Percentiles rank a stretch among this genome's conserved stretches.
Evolutionary conservation across 352 stramenopile species (phyloP).

Genomic region (Phytophthora ramorum): DNA sequence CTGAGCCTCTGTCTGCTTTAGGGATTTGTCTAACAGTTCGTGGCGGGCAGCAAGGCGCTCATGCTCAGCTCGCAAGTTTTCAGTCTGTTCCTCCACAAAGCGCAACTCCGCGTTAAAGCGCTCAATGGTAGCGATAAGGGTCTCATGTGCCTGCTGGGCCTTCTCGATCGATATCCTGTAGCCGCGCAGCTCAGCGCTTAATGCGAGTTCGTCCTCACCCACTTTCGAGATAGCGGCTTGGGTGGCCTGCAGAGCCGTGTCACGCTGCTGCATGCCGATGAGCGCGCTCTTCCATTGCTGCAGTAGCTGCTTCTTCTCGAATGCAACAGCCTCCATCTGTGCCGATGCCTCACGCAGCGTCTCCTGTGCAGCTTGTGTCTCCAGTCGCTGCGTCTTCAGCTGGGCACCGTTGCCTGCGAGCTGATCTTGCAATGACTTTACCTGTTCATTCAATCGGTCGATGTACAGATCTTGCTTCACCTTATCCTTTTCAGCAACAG

Average conservation of each 20-base stretch:
- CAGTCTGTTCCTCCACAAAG: constrained; percentile 78
- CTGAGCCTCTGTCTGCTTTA: constrained; percentile 89
- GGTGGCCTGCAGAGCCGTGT: constrained; percentile 93
- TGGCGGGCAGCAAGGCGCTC: constrained; percentile 84
- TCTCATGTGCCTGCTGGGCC: constrained; percentile 86
- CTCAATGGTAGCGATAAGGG: constrained; percentile 83
- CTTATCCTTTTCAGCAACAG: constrained; percentile 94
- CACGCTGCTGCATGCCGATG: constrained; percentile 89
- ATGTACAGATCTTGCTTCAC: constrained; percentile 95
- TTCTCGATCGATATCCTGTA: constrained; percentile 89
- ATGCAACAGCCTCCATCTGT: constrained; percentile 93
- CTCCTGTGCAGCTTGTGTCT: constrained; percentile 87
- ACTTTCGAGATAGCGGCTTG: constrained; percentile 81
- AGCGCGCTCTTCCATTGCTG: constrained; percentile 96
- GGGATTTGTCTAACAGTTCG: constrained; percentile 87
- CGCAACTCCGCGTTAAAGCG: constrained; percentile 85
- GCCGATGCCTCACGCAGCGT: constrained; percentile 88
- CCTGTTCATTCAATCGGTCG: constrained; percentile 91
- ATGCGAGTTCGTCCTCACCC: constrained; percentile 82
- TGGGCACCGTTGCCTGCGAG: constrained; percentile 83
- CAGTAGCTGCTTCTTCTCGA: constrained; percentile 96
- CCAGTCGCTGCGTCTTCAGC: constrained; percentile 83
- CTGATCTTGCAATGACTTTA: constrained; percentile 90
- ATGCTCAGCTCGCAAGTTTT: constrained; percentile 63
- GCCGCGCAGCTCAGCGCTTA: constrained; percentile 88